phyloP scores from a whole-genome alignment of 192 early-diverging fungal species.

The Backusella australiensis region DNA sequence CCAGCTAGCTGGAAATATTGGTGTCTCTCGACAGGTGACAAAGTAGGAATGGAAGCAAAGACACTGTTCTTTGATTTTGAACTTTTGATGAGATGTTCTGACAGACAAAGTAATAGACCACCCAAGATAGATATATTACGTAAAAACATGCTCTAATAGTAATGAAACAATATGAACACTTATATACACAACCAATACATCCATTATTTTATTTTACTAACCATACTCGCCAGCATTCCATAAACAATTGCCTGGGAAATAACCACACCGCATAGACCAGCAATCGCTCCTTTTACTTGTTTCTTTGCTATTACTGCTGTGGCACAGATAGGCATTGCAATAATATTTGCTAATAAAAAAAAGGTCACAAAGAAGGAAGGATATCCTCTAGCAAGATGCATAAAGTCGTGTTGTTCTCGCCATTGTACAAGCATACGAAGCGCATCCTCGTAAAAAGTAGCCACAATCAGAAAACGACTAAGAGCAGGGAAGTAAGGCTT shows the following conservation, averaged over 20 bases:
- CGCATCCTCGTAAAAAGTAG: slow-evolving; percentile 93
- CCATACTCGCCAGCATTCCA: slow-evolving; percentile 85
- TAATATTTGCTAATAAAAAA: slow-evolving; percentile 80
- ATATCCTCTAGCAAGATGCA: slow-evolving; percentile 77
- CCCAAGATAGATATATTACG: slow-evolving; percentile 90
- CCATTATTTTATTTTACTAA: slow-evolving; percentile 10
- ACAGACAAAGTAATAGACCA: slow-evolving; percentile 90
- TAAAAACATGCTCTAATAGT: slow-evolving; percentile 64
- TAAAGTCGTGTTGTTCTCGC: slow-evolving; percentile 83
- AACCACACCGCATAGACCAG: slow-evolving; percentile 78
- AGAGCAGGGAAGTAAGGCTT: slow-evolving; percentile 91
- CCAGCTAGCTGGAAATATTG: slow-evolving; percentile 92
- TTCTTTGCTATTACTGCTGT: slow-evolving; percentile 76
- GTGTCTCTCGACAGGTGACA: slow-evolving; percentile 80
- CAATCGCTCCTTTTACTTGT: slow-evolving; percentile 79
- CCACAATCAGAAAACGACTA: slow-evolving; percentile 91
- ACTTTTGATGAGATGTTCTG: slow-evolving; percentile 58
- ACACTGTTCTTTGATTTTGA: slow-evolving; percentile 60
- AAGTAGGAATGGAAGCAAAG: slow-evolving; percentile 82
- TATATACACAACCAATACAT: neutral
- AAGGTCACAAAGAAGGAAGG: slow-evolving; percentile 74
- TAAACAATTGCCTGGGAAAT: slow-evolving; percentile 89
- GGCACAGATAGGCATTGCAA: slow-evolving; percentile 78
- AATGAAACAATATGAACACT: neutral
- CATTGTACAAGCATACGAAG: slow-evolving; percentile 87